These are phyloP conservation scores for Umbilicus rupestris DNA, from an alignment of 164 flowering plant genomes.

Conservation along the genomic window DNA sequence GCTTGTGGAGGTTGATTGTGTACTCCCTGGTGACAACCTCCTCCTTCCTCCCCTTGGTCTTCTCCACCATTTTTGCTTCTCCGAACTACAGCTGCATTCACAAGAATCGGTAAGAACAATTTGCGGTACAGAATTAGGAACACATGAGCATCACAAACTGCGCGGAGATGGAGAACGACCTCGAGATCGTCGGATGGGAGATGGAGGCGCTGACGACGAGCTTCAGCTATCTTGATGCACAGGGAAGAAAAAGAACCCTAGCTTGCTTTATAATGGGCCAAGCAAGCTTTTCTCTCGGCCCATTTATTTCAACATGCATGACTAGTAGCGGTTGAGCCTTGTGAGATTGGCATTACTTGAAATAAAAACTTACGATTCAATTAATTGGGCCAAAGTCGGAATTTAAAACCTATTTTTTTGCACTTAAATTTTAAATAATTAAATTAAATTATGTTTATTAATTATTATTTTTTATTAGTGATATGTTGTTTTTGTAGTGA, in stretches of 20 bases:
- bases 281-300: background rate
- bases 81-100: background rate
- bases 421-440: too few relatives aligned
- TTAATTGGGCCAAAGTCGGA: too few relatives aligned
- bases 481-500: too few relatives aligned
- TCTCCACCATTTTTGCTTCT: background rate
- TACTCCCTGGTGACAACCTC: conserved; percentile 1
- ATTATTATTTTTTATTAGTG: too few relatives aligned
- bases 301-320: background rate
- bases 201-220: background rate
- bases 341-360: too few relatives aligned
- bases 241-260: background rate
- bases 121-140: background rate
- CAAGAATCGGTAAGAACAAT: background rate
- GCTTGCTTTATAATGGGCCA: background rate
- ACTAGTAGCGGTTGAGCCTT: background rate
- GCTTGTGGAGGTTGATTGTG: conserved; percentile 3
- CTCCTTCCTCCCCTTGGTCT: background rate
- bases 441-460: too few relatives aligned
- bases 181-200: background rate
- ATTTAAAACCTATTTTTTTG: too few relatives aligned
- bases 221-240: background rate
- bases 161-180: background rate
- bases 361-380: too few relatives aligned
- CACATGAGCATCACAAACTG: background rate